Conservation (phyloP, 106 monocot genomes). For the Triglochin maritima region DNA sequence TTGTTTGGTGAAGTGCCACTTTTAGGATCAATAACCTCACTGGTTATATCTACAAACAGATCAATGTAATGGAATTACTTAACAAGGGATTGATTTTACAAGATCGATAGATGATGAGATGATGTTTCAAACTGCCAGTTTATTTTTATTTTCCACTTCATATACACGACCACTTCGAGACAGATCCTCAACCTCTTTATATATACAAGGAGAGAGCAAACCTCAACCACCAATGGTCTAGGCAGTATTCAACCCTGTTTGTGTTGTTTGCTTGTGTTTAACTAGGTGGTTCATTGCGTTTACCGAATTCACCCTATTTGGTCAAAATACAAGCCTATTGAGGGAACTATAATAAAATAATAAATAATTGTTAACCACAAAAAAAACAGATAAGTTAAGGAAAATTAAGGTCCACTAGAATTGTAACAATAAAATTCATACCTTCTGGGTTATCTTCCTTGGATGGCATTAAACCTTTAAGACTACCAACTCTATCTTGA, state of each 20-base stretch:
- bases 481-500: slow-evolving; percentile 45
- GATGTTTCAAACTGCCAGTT: not conserved
- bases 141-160: not conserved
- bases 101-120: not conserved
- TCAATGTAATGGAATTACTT: not conserved
- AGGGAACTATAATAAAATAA: not conserved
- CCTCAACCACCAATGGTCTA: too few relatives aligned
- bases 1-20: not conserved
- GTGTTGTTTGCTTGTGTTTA: too few relatives aligned
- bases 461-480: slow-evolving; percentile 18
- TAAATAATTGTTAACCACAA: not conserved
- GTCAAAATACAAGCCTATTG: not conserved
- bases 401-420: not conserved
- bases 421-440: slow-evolving; percentile 13
- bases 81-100: not conserved
- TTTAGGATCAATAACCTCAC: slow-evolving; percentile 44
- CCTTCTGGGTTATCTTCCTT: slow-evolving; percentile 39
- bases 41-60: slow-evolving; percentile 29
- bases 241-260: too few relatives aligned
- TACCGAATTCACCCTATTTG: too few relatives aligned
- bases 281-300: too few relatives aligned
- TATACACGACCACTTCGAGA: not conserved
- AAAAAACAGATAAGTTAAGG: not conserved
- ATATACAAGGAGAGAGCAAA: not conserved
- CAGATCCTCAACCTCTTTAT: not conserved